Evolutionary conservation across 164 flowering plant species (phyloP).

Genomic region (Amborella trichopoda): DNA sequence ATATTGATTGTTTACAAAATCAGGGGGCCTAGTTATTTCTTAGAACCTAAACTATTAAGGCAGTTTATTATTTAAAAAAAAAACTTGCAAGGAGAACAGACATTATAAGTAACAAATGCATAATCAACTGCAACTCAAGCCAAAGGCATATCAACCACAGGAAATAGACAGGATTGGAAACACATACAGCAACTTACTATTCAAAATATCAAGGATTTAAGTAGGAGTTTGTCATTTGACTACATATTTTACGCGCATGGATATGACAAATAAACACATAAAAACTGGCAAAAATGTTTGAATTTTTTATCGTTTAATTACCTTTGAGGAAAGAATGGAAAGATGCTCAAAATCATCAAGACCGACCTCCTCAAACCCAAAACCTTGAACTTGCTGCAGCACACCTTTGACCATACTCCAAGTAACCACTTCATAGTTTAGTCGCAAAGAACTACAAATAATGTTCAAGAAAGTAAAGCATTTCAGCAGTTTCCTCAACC

Average conservation of each 20-base stretch:
- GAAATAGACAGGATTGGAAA: not conserved
- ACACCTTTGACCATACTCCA: conserved; percentile 22
- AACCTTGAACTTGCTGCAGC: conserved; percentile 25
- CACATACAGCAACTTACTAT: not conserved
- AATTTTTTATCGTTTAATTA: conserved; percentile 11
- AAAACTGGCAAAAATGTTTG: not conserved
- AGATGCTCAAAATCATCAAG: conserved; percentile 45
- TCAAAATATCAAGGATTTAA: not conserved
- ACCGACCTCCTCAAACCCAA: conserved; percentile 25
- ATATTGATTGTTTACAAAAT: too few species aligned
- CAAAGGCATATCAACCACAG: not conserved
- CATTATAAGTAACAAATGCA: not conserved
- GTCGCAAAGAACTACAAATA: conserved; percentile 34
- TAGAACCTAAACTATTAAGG: too few species aligned
- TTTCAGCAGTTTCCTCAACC: conserved; percentile 58
- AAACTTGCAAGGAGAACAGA: not conserved
- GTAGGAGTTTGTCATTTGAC: not conserved
- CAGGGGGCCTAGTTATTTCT: too few species aligned
- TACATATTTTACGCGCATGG: not conserved
- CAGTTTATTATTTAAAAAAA: not conserved
- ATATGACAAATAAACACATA: not conserved
- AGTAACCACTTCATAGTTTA: conserved; percentile 22
- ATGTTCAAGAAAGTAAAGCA: conserved; percentile 55
- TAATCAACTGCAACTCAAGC: not conserved
- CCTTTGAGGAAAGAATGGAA: conserved; percentile 65